These are phyloP conservation scores for Nannochloris sp. DNA, from an alignment of 139 green algal genomes.

Conservation along the genomic window DNA sequence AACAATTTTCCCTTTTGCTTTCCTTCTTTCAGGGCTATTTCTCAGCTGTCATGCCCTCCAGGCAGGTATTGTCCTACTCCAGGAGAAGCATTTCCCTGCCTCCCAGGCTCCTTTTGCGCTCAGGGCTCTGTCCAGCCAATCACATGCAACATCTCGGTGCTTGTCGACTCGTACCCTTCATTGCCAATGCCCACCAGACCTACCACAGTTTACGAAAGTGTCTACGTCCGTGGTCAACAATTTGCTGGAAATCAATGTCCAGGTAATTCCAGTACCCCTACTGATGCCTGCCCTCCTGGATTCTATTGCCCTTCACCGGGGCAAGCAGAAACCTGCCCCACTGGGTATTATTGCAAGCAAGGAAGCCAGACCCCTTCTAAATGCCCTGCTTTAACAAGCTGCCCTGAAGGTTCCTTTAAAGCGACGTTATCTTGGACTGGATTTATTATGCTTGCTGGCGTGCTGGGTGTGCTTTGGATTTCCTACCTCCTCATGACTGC, in stretches of 20 bases:
- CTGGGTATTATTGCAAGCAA: slow-evolving; percentile 33
- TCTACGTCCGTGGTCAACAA: slow-evolving; percentile 23
- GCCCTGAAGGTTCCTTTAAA: slow-evolving; percentile 23
- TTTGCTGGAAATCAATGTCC: slow-evolving; percentile 40
- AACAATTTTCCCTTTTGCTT: not conserved
- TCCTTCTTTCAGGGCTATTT: slow-evolving; percentile 5
- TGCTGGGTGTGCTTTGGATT: slow-evolving; percentile 8
- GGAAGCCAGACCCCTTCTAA: slow-evolving; percentile 14
- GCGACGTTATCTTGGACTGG: slow-evolving; percentile 12
- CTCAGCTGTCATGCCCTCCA: slow-evolving; percentile 19
- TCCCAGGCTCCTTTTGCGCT: slow-evolving; percentile 28
- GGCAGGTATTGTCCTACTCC: slow-evolving; percentile 35
- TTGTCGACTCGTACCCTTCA: slow-evolving; percentile 8
- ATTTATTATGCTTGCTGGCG: slow-evolving; percentile 18
- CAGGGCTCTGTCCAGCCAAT: slow-evolving; percentile 15
- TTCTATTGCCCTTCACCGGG: slow-evolving; percentile 32
- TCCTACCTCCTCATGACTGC: not conserved
- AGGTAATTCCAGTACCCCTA: slow-evolving; percentile 14
- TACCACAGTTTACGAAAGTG: slow-evolving; percentile 12
- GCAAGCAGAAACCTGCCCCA: slow-evolving; percentile 16
- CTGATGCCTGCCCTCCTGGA: slow-evolving; percentile 7
- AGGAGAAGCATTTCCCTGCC: slow-evolving; percentile 10
- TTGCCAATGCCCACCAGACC: slow-evolving; percentile 3
- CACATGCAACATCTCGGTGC: slow-evolving; percentile 26
- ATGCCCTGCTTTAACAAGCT: slow-evolving; percentile 34